phyloP scores from a whole-genome alignment of 192 early-diverging fungal genomes.

The Obelidium mucronatum region DNA sequence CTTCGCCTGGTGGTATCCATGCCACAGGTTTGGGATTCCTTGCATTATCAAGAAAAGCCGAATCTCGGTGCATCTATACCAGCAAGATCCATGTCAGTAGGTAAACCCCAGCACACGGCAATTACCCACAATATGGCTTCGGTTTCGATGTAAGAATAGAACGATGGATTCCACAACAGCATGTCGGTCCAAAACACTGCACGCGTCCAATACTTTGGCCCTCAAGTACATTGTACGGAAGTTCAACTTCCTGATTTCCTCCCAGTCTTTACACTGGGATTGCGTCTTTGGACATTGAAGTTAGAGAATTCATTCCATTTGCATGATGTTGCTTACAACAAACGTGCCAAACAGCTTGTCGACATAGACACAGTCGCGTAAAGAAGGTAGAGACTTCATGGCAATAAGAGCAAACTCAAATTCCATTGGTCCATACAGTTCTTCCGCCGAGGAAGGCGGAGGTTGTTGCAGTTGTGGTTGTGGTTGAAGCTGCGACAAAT shows the following conservation, averaged over 20 bases:
- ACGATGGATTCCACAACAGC: neutral
- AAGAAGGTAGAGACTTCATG: neutral
- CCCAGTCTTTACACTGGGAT: neutral
- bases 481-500: neutral
- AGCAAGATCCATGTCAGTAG: neutral
- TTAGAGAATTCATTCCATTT: neutral
- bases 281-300: neutral
- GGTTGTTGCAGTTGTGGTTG: neutral
- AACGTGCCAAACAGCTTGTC: neutral
- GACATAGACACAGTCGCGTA: neutral
- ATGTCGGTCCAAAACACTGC: neutral
- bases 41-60: neutral
- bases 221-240: neutral
- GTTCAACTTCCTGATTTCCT: neutral
- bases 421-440: constrained; percentile 1
- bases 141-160: constrained; percentile 8
- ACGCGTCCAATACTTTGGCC: neutral
- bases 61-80: neutral
- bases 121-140: neutral
- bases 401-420: neutral
- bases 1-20: neutral
- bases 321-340: neutral
- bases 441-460: neutral
- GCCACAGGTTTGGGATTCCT: no score
- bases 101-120: neutral